Evolutionary conservation across 768 basidiomycete genomes (phyloP).

Genomic region (Amanita fuliginea): DNA sequence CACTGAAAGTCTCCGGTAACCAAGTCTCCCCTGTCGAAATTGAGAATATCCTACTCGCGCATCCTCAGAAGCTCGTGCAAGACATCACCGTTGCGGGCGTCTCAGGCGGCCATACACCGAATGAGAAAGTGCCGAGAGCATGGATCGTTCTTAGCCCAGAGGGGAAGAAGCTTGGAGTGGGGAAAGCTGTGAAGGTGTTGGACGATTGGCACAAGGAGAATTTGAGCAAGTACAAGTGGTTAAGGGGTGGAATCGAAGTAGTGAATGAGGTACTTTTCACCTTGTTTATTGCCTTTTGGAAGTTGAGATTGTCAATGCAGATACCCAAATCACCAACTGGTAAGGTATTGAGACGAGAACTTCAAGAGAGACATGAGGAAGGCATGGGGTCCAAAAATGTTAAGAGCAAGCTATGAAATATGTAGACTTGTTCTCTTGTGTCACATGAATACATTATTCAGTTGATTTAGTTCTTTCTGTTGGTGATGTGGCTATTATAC

Average conservation of each 20-base stretch:
- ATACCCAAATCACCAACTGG: conserved; percentile 71
- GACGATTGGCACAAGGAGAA: conserved; percentile 51
- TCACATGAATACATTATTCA: no score
- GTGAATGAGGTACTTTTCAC: conserved; percentile 38
- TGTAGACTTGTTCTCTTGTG: background rate
- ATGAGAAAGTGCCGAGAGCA: conserved; percentile 68
- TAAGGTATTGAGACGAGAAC: conserved; percentile 50
- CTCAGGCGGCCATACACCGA: conserved; percentile 52
- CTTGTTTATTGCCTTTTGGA: conserved; percentile 3
- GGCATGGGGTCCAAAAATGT: conserved; percentile 10
- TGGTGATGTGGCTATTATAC: no score
- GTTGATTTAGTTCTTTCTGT: no score
- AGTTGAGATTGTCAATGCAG: conserved; percentile 19
- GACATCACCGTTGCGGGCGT: conserved; percentile 75
- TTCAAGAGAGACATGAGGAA: conserved; percentile 49
- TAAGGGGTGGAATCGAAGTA: conserved; percentile 64
- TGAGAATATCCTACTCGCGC: conserved; percentile 51
- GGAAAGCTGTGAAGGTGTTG: conserved; percentile 31
- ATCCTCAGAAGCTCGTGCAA: conserved; percentile 48
- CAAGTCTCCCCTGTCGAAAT: conserved; percentile 80
- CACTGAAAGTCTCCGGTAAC: conserved; percentile 65
- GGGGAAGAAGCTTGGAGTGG: conserved; percentile 39
- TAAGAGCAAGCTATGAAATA: conserved; percentile 21
- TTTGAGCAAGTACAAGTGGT: conserved; percentile 68
- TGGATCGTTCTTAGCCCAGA: conserved; percentile 60